Evolutionary conservation across 2,329 filamentous ascomycete species (phyloP).

Genomic region (Aspergillus felis): DNA sequence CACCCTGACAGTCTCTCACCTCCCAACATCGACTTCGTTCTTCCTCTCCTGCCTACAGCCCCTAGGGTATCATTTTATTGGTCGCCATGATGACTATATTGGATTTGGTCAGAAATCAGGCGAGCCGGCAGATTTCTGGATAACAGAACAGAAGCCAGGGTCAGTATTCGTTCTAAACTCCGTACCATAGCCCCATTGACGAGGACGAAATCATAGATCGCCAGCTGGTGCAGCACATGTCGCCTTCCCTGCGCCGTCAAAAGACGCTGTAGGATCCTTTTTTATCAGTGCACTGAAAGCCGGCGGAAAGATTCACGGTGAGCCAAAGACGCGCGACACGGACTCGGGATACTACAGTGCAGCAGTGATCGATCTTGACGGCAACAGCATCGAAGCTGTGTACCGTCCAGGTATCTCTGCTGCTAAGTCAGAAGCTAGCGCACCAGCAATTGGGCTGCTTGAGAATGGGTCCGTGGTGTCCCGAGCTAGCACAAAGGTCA

Average conservation of each 20-base stretch:
- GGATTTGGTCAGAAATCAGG: conserved; percentile 57
- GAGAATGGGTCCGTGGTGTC: conserved; percentile 39
- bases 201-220: conserved; percentile 29
- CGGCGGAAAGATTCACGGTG: conserved; percentile 56
- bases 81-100: conserved; percentile 57
- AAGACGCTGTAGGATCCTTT: conserved; percentile 65
- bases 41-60: conserved; percentile 76
- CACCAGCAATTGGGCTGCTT: conserved; percentile 32
- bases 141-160: conserved; percentile 59
- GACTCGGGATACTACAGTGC: conserved; percentile 59
- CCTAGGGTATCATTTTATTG: conserved; percentile 70
- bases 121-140: conserved; percentile 57
- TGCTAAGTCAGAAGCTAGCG: conserved; percentile 25
- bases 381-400: conserved; percentile 78
- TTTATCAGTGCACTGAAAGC: conserved; percentile 66
- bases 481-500: conserved; percentile 25
- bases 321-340: conserved; percentile 51
- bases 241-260: conserved; percentile 65
- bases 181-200: neutral
- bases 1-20: conserved; percentile 67
- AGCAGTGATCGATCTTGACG: conserved; percentile 70
- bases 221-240: conserved; percentile 57
- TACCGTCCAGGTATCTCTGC: conserved; percentile 44
- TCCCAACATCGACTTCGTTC: conserved; percentile 77
- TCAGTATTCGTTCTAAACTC: conserved; percentile 31